Conservation (phyloP, 345 rosid genomes). For the Anacardium occidentale region DNA sequence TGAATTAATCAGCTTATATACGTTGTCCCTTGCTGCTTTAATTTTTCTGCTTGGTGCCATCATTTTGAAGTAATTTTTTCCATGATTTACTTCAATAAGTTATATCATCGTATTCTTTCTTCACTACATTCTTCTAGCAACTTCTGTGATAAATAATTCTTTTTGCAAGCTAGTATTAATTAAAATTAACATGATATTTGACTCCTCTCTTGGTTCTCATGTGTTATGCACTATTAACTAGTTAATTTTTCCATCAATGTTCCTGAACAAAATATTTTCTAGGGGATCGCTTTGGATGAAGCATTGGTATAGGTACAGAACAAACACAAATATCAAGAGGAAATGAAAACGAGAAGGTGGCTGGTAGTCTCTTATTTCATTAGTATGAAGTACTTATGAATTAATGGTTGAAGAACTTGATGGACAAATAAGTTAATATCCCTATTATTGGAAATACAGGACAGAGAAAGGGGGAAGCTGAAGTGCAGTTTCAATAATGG, state of each 20-base stretch:
- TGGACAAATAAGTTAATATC: conserved; percentile 13
- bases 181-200: neutral
- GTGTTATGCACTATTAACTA: neutral
- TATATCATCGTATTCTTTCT: neutral
- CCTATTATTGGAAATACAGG: conserved; percentile 36
- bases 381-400: conserved; percentile 26
- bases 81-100: too few species aligned
- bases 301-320: conserved; percentile 33
- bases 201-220: neutral
- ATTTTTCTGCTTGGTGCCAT: too few species aligned
- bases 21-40: too few species aligned
- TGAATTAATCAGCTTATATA: too few species aligned
- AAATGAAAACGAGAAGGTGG: conserved; percentile 68
- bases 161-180: neutral
- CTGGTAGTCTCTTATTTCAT: conserved; percentile 65
- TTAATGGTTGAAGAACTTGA: conserved; percentile 15
- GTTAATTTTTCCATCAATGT: neutral
- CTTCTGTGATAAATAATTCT: neutral
- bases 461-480: conserved; percentile 39
- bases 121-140: neutral
- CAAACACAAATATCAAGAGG: conserved; percentile 28
- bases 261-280: conserved; percentile 16
- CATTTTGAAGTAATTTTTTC: too few species aligned
- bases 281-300: conserved; percentile 35
- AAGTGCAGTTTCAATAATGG: conserved; percentile 56